Conservation (phyloP, 1,284 basidiomycete genomes). For the Apiotrichum gracile region DNA sequence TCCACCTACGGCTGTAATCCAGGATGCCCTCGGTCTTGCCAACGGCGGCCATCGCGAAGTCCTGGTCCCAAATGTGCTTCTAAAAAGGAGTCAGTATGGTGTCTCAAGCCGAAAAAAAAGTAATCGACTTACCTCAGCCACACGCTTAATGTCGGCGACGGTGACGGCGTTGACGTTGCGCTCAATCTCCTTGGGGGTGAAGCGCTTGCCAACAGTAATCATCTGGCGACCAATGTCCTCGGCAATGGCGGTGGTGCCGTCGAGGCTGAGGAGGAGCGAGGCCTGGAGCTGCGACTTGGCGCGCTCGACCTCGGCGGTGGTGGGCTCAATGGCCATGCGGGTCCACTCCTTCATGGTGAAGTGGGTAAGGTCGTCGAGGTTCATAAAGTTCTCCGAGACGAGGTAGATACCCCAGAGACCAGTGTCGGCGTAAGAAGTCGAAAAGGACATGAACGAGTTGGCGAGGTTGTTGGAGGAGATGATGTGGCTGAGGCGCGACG, state of each 20-base stretch:
- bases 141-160: slow-evolving; percentile 82
- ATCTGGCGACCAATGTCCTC: slow-evolving; percentile 98
- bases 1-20: slow-evolving; percentile 6
- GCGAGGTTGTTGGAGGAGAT: slow-evolving; percentile 92
- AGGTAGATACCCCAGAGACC: slow-evolving; percentile 99
- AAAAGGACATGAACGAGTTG: slow-evolving; percentile 99
- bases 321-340: slow-evolving; percentile 84
- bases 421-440: slow-evolving; percentile 98
- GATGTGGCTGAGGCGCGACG: slow-evolving; percentile 85
- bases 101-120: background rate
- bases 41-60: slow-evolving; percentile 67
- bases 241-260: slow-evolving; percentile 92
- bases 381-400: slow-evolving; percentile 84
- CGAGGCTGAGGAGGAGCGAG: slow-evolving; percentile 78
- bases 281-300: slow-evolving; percentile 98
- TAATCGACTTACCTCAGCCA: slow-evolving; percentile 62
- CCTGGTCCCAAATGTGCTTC: slow-evolving; percentile 90
- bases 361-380: slow-evolving; percentile 90
- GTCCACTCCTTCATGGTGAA: slow-evolving; percentile 97
- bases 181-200: slow-evolving; percentile 92
- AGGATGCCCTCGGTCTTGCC: slow-evolving; percentile 80
- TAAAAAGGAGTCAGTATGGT: slow-evolving; percentile 32
- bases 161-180: slow-evolving; percentile 83
- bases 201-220: slow-evolving; percentile 82
- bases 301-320: slow-evolving; percentile 82